Conservation (phyloP, 306 rosid species). For the Begonia masoniana region DNA sequence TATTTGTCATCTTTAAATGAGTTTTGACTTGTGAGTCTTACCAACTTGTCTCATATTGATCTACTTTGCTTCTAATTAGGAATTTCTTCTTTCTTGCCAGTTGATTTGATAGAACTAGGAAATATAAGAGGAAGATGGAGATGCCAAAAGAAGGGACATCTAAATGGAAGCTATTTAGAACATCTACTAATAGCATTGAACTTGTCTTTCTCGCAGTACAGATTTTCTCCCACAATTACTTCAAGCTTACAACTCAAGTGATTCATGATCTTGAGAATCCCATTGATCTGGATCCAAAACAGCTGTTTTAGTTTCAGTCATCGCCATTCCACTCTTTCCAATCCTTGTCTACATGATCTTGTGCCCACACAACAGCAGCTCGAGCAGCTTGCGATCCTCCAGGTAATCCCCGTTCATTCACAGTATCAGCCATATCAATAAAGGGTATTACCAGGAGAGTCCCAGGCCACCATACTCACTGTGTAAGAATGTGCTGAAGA, state of each 20-base stretch:
- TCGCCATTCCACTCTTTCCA: slow-evolving; percentile 74
- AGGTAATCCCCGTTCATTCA: slow-evolving; percentile 54
- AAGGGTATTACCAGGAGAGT: slow-evolving; percentile 72
- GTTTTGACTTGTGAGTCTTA: too few species aligned
- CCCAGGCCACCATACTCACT: slow-evolving; percentile 90
- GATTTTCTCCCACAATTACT: neutral
- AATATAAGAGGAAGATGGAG: neutral
- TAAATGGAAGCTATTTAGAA: neutral
- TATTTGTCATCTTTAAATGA: too few species aligned
- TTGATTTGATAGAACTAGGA: too few species aligned
- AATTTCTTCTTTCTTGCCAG: too few species aligned
- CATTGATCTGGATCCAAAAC: neutral
- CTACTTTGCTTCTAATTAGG: too few species aligned
- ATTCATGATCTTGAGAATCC: neutral
- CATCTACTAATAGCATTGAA: neutral
- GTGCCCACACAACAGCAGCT: slow-evolving; percentile 78
- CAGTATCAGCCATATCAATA: slow-evolving; percentile 66
- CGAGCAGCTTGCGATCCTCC: slow-evolving; percentile 90
- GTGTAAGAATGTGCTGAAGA: slow-evolving; percentile 58
- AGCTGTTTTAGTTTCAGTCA: slow-evolving; percentile 14
- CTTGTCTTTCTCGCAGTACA: neutral
- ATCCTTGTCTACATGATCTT: slow-evolving; percentile 71
- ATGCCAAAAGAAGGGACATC: too few species aligned
- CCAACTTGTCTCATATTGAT: too few species aligned
- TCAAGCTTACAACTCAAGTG: neutral